phyloP scores from a whole-genome alignment of 495 filamentous ascomycete genomes.

The Wilcoxina mikolae region DNA sequence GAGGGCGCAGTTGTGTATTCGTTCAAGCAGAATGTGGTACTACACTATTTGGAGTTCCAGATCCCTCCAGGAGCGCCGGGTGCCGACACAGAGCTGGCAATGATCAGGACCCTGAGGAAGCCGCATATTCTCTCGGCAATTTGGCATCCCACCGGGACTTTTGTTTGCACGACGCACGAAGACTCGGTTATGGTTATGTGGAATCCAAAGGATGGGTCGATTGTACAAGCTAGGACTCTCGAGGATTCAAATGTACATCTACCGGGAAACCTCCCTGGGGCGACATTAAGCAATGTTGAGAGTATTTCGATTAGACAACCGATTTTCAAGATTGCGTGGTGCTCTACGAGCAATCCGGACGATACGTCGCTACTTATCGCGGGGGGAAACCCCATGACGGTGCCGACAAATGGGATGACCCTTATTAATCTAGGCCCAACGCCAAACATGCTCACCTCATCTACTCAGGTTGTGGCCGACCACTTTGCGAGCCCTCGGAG shows the following conservation, averaged over 20 bases:
- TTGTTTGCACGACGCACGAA: slow-evolving; percentile 74
- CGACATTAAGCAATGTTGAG: slow-evolving; percentile 32
- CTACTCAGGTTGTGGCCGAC: slow-evolving; percentile 62
- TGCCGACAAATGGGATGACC: slow-evolving; percentile 57
- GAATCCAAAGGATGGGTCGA: slow-evolving; percentile 82
- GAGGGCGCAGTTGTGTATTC: slow-evolving; percentile 79
- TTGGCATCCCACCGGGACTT: slow-evolving; percentile 94
- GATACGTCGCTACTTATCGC: slow-evolving; percentile 81
- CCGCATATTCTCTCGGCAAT: slow-evolving; percentile 62
- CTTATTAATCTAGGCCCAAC: slow-evolving; percentile 81
- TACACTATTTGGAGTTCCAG: slow-evolving; percentile 69
- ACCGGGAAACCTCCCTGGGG: slow-evolving; percentile 36
- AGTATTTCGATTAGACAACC: slow-evolving; percentile 49
- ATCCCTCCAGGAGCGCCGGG: slow-evolving; percentile 72
- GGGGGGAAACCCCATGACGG: slow-evolving; percentile 53
- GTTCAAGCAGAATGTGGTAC: slow-evolving; percentile 71
- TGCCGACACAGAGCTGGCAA: slow-evolving; percentile 50
- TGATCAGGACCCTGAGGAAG: slow-evolving; percentile 39
- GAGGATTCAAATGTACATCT: slow-evolving; percentile 55
- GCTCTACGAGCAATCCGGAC: slow-evolving; percentile 77
- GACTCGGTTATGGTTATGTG: slow-evolving; percentile 83
- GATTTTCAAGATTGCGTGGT: slow-evolving; percentile 69
- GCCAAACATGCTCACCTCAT: slow-evolving; percentile 77
- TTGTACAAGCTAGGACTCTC: slow-evolving; percentile 69
- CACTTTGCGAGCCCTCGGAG: slow-evolving; percentile 61